Evolutionary conservation across 2,329 filamentous ascomycete genomes (phyloP).

Genomic region (Alternaria incomplexa): DNA sequence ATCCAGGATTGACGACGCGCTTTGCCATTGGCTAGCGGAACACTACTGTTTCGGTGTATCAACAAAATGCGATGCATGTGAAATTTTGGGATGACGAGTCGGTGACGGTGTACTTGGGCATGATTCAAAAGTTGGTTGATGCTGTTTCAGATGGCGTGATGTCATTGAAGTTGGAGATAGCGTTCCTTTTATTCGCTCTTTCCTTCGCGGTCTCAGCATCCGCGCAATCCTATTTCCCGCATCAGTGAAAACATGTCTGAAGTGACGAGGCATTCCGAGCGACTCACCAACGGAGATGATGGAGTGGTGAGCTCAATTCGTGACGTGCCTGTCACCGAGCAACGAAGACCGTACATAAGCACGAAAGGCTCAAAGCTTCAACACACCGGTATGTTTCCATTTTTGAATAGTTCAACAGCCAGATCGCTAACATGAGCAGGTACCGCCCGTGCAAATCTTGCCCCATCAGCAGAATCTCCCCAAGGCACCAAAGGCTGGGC

Average conservation of each 20-base stretch:
- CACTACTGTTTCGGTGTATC: too few species aligned
- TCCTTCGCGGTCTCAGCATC: too few species aligned
- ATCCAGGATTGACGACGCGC: background rate
- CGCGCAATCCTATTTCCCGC: background rate
- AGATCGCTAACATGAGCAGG: background rate
- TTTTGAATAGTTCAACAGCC: background rate
- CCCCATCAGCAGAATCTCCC: background rate
- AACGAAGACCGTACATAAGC: slow-evolving; percentile 3
- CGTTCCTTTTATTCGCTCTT: background rate
- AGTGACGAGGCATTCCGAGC: background rate
- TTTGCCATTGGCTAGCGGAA: background rate
- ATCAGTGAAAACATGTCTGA: background rate
- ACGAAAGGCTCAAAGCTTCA: background rate
- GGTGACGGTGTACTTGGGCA: background rate
- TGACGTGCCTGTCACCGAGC: slow-evolving; percentile 4
- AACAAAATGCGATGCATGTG: too few species aligned
- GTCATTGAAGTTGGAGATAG: slow-evolving; percentile 1
- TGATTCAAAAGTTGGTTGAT: background rate
- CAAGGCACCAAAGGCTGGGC: background rate
- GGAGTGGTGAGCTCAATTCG: slow-evolving; percentile 3
- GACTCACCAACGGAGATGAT: background rate
- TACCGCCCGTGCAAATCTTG: background rate
- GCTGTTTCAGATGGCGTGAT: background rate
- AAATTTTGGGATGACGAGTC: background rate
- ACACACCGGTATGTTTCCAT: background rate